phyloP scores from a whole-genome alignment of 345 rosid genomes.

The Sisymbrium altissimum region DNA sequence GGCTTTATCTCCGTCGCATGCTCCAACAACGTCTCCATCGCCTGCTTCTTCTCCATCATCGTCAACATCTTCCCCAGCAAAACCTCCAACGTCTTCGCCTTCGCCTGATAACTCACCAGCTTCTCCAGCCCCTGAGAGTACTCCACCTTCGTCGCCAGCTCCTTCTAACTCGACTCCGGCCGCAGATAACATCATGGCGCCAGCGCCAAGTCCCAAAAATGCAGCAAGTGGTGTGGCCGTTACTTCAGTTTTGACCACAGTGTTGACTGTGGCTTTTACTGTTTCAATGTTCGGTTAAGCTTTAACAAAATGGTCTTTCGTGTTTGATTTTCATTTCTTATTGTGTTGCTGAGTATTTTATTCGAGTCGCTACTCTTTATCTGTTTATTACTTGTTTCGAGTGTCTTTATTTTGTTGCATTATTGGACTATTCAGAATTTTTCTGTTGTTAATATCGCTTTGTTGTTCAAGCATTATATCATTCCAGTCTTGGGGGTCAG shows the following conservation, averaged over 20 bases:
- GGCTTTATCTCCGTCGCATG: not conserved
- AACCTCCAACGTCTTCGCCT: conserved; percentile 1
- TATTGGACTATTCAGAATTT: not conserved
- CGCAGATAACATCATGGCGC: not conserved
- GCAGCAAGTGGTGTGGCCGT: conserved; percentile 11
- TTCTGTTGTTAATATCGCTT: not conserved
- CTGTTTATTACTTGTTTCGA: not conserved
- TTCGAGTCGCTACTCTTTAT: not conserved
- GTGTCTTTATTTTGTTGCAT: not conserved
- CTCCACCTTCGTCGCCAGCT: not conserved
- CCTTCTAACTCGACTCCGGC: conserved; percentile 10
- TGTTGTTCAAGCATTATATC: not conserved
- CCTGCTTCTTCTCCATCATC: not conserved
- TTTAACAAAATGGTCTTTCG: not conserved
- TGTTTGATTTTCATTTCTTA: not conserved
- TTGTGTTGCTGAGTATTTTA: not conserved
- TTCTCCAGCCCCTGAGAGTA: not conserved
- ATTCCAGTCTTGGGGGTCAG: not conserved
- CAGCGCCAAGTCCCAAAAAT: conserved; percentile 14
- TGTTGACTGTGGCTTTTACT: not conserved
- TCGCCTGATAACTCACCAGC: conserved; percentile 11
- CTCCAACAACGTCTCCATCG: not conserved
- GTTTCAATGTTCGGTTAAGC: conserved; percentile 14
- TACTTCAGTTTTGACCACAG: conserved; percentile 17
- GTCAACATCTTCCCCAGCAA: not conserved